Evolutionary conservation across 2,329 filamentous ascomycete species (phyloP).

Genomic region (Hypoxylon rubiginosum): DNA sequence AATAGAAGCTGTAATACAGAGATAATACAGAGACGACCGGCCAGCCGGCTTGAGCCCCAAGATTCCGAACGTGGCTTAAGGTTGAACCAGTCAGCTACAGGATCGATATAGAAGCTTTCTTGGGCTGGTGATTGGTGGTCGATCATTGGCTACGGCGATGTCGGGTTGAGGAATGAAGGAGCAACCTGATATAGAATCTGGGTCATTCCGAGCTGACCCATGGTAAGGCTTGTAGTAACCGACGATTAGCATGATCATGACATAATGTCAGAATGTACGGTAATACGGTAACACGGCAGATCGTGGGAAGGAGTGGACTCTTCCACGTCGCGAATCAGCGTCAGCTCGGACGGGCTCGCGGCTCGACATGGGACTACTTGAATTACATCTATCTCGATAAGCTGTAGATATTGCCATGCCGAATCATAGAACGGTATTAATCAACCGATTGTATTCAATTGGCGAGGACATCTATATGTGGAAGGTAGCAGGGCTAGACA

Average conservation of each 20-base stretch:
- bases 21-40: neutral
- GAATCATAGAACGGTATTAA: constrained; percentile 6
- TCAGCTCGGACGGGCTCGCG: constrained; percentile 9
- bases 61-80: constrained; percentile 3
- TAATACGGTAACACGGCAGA: neutral
- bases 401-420: constrained; percentile 5
- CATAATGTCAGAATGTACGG: neutral
- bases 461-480: constrained; percentile 27
- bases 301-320: constrained; percentile 3
- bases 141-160: neutral
- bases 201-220: constrained; percentile 19
- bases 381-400: constrained; percentile 13
- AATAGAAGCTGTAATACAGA: neutral
- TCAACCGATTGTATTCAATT: constrained; percentile 28
- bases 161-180: neutral
- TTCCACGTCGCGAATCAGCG: constrained; percentile 16
- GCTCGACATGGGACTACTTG: neutral
- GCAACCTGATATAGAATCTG: neutral
- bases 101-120: constrained; percentile 9
- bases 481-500: constrained; percentile 27
- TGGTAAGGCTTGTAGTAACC: constrained; percentile 18
- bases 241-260: constrained; percentile 26
- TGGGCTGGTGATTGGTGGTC: neutral
- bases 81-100: constrained; percentile 1
- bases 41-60: too few relatives aligned